phyloP scores from a whole-genome alignment of 2,329 filamentous ascomycete species.

The Aspergillus fructus region DNA sequence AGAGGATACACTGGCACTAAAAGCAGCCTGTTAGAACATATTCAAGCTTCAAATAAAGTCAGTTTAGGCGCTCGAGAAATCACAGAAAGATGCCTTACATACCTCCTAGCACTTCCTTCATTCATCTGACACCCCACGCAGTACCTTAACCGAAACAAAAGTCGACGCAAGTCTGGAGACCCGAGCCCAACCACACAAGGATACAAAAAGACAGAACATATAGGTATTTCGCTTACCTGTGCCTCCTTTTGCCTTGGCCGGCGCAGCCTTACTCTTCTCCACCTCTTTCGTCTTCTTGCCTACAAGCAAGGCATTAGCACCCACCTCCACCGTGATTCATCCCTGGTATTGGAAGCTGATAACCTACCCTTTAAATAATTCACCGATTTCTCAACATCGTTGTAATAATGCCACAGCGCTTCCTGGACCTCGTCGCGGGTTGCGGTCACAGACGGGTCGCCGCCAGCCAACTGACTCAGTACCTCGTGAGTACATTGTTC shows the following conservation, averaged over 20 bases:
- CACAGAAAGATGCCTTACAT: constrained; percentile 15
- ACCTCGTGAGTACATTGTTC: constrained; percentile 66
- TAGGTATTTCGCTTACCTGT: constrained; percentile 26
- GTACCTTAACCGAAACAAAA: background rate
- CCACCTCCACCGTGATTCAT: background rate
- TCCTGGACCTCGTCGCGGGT: constrained; percentile 78
- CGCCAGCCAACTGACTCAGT: constrained; percentile 61
- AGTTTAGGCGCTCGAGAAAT: constrained; percentile 26
- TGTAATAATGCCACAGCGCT: constrained; percentile 93
- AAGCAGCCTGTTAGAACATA: constrained; percentile 38
- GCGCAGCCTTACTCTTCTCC: constrained; percentile 28
- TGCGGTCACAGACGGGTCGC: constrained; percentile 59
- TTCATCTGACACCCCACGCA: background rate
- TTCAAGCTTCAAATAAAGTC: constrained; percentile 29
- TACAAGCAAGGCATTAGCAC: constrained; percentile 14
- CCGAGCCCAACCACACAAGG: constrained; percentile 32
- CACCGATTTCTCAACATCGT: constrained; percentile 83
- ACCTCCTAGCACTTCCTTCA: constrained; percentile 12
- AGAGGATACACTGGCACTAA: constrained; percentile 33
- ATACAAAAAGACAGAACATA: constrained; percentile 11
- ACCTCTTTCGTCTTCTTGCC: constrained; percentile 39
- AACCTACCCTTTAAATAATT: constrained; percentile 69
- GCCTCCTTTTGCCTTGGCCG: constrained; percentile 25
- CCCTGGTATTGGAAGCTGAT: background rate
- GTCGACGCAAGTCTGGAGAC: constrained; percentile 1